Base-by-base conservation (phyloP, 2,329 filamentous ascomycete species). In the Diaporthe longicolla region DNA sequence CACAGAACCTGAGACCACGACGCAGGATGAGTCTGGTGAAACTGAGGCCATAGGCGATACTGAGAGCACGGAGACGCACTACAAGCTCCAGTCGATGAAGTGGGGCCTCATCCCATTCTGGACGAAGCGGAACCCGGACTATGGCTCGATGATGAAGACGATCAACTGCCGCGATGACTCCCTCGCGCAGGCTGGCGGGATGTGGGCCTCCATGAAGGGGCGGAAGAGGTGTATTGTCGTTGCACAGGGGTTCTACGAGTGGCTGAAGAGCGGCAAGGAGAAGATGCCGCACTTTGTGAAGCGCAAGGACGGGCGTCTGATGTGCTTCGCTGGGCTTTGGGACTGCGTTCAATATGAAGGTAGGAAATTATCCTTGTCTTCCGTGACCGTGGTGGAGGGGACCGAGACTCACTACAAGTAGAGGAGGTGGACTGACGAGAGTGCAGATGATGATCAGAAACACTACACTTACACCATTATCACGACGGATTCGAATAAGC, bases 111-210 rank as follows among this genome's bases (percentile, higher is more conserved):
- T 98, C 19, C 96, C 97, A 0, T 98, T 93, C 82, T 98, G 96
- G 96, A 97, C 94, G 4, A 97, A 96, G 84, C 89, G 93, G 17
- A 92, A 92, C 70, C 94, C 95, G 0, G 91, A 95, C 79, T 96
- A 97, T 79, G 88, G 89, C 35, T 91, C 91, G 1, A 87, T 95
- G 82, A 88, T 97, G 87, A 94, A 93, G 80, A 98, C 95, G 0
- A 98, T 98, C 83, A 98, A 99, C 83, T 98, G 96, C 82, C 92
- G 96, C 4, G 94, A 96, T 80, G 96, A 98, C 83, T 97, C 94
- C 0, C 86, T 98, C 26, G 87, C 90, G 8, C 89, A 92, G 13
- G 88, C 93, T 11, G 90, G 92, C 7, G 95, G 95, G 15, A 94
- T 98, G 92, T 98, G 97, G 97, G 93, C 90, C 55, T 91, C 90